Percentiles rank a stretch among this genome's conserved stretches.
Conservation (phyloP, 306 rosid genomes). For the Citrullus amarus region DNA sequence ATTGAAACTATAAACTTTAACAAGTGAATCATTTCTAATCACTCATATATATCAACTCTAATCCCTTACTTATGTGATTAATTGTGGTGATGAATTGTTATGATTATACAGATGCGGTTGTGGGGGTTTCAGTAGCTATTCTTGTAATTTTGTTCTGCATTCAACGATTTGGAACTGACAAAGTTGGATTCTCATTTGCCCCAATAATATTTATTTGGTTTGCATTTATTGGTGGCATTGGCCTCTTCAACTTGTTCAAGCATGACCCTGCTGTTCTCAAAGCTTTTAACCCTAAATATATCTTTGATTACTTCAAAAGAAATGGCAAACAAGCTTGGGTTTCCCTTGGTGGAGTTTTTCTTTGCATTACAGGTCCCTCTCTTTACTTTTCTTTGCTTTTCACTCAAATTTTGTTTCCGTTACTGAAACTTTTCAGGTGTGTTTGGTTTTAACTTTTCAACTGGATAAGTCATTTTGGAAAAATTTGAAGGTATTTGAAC, state of each 20-base stretch:
- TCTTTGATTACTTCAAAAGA: conserved; percentile 29
- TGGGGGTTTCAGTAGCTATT: conserved; percentile 40
- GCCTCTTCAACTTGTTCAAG: conserved; percentile 45
- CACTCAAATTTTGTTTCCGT: not conserved
- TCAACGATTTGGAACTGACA: conserved; percentile 56
- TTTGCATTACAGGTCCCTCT: conserved; percentile 37
- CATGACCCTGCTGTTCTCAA: conserved; percentile 29
- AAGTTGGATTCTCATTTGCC: conserved; percentile 47
- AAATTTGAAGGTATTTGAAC: no score
- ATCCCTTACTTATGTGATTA: no score
- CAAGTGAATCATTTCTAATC: no score
- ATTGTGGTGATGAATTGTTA: no score
- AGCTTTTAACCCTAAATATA: conserved; percentile 48
- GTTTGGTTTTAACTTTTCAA: no score
- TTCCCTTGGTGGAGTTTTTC: conserved; percentile 52
- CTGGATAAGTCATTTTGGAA: no score
- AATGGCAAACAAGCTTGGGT: conserved; percentile 43
- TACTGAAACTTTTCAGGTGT: no score
- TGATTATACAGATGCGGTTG: conserved; percentile 26
- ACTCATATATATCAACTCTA: no score
- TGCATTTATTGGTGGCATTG: conserved; percentile 35
- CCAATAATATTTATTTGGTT: conserved; percentile 47
- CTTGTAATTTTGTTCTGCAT: conserved; percentile 23
- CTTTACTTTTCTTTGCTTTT: not conserved
- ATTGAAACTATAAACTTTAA: no score